Base-by-base conservation (phyloP, 2,329 filamentous ascomycete species). In the Aspergillus floridensis region DNA sequence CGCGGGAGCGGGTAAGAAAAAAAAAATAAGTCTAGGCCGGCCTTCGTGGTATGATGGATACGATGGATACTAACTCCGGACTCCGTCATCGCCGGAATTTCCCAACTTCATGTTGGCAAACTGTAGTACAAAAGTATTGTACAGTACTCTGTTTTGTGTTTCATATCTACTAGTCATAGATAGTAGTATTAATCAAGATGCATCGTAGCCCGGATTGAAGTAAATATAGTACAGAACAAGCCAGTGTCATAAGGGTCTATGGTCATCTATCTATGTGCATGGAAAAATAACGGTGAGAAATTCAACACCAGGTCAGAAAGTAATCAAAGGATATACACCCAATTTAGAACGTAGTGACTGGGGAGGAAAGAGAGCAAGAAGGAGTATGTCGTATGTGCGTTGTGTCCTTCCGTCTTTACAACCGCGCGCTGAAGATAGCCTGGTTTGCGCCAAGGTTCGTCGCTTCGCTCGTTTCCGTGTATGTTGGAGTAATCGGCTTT, bases 401-500 rank as follows among this genome's bases (percentile, higher is more conserved):
- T 53, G 46, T 12, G 26, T 54, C 44, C 29, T 22, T 32, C 55
- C 41, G 29, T 29, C 38, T 61, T 64, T 55, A 67, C 60, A 68
- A 61, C 49, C 59, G 60, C 55, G 65, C 62, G 56, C 56, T 59
- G 53, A 63, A 52, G 41, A 58, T 54, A 5, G 50, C 49, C 55
- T 63, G 60, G 47, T 54, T 56, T 31, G 56, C 48, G 49, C 60
- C 63, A 59, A 60, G 52, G 54, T 56, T 47, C 14, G 52, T 59
- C 54, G 56, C 53, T 49, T 56, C 58, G 19, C 60, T 47, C 35
- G 49, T 56, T 50, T 35, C 57, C 52, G 55, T 50, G 57, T 56
- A 56, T 35, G 59, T 46, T 51, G 46, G 44, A 32, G 53, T 60
- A 35, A 49, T 57, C 49, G 65, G 66, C 60, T 66, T 66, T 57